These are phyloP conservation scores for Alternaria brassicae DNA, from an alignment of 2,329 filamentous ascomycete species.

Conservation along the genomic window DNA sequence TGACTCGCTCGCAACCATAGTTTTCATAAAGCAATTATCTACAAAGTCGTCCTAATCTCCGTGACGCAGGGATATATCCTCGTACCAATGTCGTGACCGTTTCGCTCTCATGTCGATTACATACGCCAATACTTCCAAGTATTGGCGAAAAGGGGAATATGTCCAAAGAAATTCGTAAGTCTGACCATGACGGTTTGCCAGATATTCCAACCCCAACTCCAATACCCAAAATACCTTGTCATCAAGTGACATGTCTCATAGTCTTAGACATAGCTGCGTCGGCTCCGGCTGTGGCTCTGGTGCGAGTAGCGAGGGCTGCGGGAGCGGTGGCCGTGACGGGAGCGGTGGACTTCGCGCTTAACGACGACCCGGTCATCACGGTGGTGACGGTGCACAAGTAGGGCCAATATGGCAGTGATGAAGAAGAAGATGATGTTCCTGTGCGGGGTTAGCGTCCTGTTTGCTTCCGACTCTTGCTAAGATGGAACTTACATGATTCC, in stretches of 20 bases:
- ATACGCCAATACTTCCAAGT: slow-evolving; percentile 5
- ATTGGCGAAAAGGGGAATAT: slow-evolving; percentile 16
- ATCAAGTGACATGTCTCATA: neutral
- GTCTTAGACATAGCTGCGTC: slow-evolving; percentile 47
- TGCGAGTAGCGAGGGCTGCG: slow-evolving; percentile 48
- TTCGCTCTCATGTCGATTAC: neutral
- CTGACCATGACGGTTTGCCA: slow-evolving; percentile 4
- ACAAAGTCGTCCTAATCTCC: slow-evolving; percentile 1
- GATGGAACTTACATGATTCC: slow-evolving; percentile 74
- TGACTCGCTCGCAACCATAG: neutral
- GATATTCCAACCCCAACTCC: slow-evolving; percentile 1
- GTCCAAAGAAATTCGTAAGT: slow-evolving; percentile 30
- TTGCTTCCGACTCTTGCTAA: too few species aligned
- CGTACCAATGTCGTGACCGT: slow-evolving; percentile 5
- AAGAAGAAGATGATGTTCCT: slow-evolving; percentile 52
- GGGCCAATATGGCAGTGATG: slow-evolving; percentile 63
- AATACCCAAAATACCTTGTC: neutral
- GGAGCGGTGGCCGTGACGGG: slow-evolving; percentile 53
- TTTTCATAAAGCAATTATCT: slow-evolving; percentile 8
- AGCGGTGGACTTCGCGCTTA: slow-evolving; percentile 59
- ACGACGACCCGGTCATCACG: slow-evolving; percentile 58
- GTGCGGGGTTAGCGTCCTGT: slow-evolving; percentile 29
- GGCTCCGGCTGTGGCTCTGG: slow-evolving; percentile 47
- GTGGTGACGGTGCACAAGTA: slow-evolving; percentile 60
- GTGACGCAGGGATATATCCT: slow-evolving; percentile 11